Evolutionary conservation across 139 green algal genomes (phyloP), one percentile per base, ranked within the genome.

Genomic region (Gonium pectorale): DNA sequence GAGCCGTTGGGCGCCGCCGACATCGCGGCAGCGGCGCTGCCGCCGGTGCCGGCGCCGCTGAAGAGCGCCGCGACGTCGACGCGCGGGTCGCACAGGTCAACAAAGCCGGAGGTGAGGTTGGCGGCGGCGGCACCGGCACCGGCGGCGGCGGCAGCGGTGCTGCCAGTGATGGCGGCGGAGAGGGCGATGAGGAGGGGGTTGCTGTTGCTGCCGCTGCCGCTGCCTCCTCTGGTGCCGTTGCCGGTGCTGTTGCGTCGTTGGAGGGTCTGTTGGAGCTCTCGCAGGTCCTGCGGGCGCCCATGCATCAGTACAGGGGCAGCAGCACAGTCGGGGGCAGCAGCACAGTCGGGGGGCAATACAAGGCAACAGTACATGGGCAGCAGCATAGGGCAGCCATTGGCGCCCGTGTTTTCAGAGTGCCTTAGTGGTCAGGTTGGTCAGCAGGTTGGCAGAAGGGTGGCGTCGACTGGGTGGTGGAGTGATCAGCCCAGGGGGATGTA

Each of bases 1-100:
- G 68, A 54, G 5, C 35, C 52, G 54, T 67, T 60, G 51, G 70
- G 13, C 5, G 13, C 5, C 5, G 51, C 6, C 5, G 49, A 41
- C 0, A 38, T n/a, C 8, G 56, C 38, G 6, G n/a, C 13, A 26
- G 31, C 2, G 33, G 56, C 9, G 9, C n/a, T n/a, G n/a, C n/a
- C n/a, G 38, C 26, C 8, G 19, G 2, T 31, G 29, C 17, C 5
- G 27, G 17, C 63, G 63, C 2, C 17, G 35, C 3, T 17, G 8
- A 83, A 29, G 31, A 83, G 63, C 8, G 41, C 77, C 3, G 31
- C 31, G 3, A 83, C 77, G 43, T 83, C 41, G 44, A 83, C 77
- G 3, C 29, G 3, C 1, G 77, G 77, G n/a, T 83, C 77, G 60
- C 77, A 83, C 19, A 83, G 31, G 41, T 83, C 77, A 21, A 83